phyloP scores from a whole-genome alignment of 495 filamentous ascomycete species.

The Penicillium subrubescens region DNA sequence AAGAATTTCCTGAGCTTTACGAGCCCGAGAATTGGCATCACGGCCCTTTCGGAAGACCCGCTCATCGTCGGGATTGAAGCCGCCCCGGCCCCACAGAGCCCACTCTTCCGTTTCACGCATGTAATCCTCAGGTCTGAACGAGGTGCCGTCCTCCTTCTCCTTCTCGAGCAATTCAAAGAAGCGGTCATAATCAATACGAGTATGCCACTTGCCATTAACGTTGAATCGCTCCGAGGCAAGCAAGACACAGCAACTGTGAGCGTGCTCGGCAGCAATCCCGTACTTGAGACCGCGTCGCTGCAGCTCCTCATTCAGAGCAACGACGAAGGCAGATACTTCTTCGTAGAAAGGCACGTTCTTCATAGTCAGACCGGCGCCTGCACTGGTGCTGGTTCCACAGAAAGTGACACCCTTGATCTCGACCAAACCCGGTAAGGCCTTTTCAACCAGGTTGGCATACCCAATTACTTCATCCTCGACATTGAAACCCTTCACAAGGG shows the following conservation, averaged over 20 bases:
- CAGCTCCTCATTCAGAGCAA: conserved; percentile 67
- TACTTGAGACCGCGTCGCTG: conserved; percentile 70
- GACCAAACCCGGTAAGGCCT: conserved; percentile 83
- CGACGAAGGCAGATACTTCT: conserved; percentile 81
- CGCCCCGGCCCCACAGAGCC: conserved; percentile 92
- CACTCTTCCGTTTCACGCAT: conserved; percentile 86
- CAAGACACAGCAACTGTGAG: conserved; percentile 89
- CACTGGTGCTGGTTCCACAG: conserved; percentile 83
- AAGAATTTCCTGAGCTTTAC: conserved; percentile 6
- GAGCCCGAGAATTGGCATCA: conserved; percentile 27
- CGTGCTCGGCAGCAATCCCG: conserved; percentile 92
- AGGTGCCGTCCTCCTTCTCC: conserved; percentile 54
- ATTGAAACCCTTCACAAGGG: conserved; percentile 95
- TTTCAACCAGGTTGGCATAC: conserved; percentile 85
- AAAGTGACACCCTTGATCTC: conserved; percentile 97
- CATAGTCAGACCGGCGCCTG: conserved; percentile 86
- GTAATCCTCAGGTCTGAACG: conserved; percentile 87
- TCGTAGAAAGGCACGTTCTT: conserved; percentile 93
- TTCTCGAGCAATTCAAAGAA: conserved; percentile 86
- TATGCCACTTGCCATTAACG: conserved; percentile 80
- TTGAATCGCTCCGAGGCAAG: conserved; percentile 77
- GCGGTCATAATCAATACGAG: conserved; percentile 81
- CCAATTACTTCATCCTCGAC: conserved; percentile 89
- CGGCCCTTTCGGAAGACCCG: conserved; percentile 78
- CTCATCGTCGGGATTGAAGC: conserved; percentile 88